Conservation (phyloP, 768 basidiomycete species). For the Bullera alba region DNA sequence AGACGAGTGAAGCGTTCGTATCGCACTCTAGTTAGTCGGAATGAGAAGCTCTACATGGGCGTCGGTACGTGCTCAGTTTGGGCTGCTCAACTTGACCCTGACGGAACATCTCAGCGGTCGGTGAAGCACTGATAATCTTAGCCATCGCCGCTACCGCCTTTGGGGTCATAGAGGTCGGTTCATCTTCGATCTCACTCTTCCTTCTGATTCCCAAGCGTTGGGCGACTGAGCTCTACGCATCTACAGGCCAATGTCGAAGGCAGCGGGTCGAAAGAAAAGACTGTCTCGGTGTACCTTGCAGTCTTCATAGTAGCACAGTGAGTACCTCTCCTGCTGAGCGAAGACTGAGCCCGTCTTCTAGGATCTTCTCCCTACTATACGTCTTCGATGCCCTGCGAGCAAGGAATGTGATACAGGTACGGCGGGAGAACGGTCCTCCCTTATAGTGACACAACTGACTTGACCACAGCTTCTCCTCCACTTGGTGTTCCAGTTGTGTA, state of each 20-base stretch:
- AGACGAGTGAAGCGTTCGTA: neutral
- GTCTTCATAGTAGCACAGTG: constrained; percentile 35
- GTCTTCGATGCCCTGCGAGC: constrained; percentile 32
- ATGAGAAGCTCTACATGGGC: constrained; percentile 32
- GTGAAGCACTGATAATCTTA: constrained; percentile 21
- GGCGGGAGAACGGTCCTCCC: neutral
- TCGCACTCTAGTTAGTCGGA: constrained; percentile 14
- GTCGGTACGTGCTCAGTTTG: constrained; percentile 16
- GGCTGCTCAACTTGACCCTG: neutral
- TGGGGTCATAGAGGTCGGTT: constrained; percentile 19
- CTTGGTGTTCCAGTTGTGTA: constrained; percentile 24
- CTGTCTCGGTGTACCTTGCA: constrained; percentile 30
- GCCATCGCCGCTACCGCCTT: constrained; percentile 27
- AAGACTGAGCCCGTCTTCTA: constrained; percentile 74
- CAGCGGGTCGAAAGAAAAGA: constrained; percentile 13
- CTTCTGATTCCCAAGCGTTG: neutral
- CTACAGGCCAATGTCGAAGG: constrained; percentile 16
- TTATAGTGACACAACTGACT: neutral
- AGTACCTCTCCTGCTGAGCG: neutral
- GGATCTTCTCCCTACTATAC: constrained; percentile 68
- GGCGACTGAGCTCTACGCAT: neutral
- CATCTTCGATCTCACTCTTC: neutral
- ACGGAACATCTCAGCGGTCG: constrained; percentile 8
- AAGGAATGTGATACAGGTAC: constrained; percentile 30
- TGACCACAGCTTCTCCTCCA: constrained; percentile 23